Percentiles rank a stretch among this genome's conserved stretches.
phyloP scores from a whole-genome alignment of 73 alveolate genomes.

The Symbiodinium pilosum region DNA sequence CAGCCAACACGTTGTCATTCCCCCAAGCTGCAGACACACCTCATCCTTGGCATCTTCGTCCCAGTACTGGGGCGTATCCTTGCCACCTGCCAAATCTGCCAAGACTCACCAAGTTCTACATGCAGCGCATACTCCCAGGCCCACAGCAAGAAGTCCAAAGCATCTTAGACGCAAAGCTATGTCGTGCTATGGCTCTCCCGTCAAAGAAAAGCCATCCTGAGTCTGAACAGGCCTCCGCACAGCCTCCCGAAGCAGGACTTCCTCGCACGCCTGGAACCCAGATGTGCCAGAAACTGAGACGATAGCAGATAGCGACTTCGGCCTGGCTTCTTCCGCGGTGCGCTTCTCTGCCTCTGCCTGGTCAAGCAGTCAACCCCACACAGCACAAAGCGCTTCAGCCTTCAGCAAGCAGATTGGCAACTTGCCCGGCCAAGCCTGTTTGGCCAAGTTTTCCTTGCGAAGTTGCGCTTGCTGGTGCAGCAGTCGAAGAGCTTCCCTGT shows the following conservation, averaged over 20 bases:
- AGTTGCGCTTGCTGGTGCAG: neutral
- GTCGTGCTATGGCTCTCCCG: neutral
- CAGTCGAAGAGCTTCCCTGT: neutral
- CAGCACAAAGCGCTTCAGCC: neutral
- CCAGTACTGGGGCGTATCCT: neutral
- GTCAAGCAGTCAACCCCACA: neutral
- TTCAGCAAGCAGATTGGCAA: too few relatives aligned
- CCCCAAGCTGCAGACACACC: neutral
- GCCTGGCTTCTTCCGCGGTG: neutral
- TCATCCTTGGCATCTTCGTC: slow-evolving; percentile 6
- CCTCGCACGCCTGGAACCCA: neutral
- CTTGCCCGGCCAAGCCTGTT: too few relatives aligned
- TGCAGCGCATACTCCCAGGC: neutral
- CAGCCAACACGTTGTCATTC: too few relatives aligned
- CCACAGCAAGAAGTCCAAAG: neutral
- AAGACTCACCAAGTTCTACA: neutral
- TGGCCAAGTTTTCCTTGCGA: neutral
- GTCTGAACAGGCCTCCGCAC: neutral
- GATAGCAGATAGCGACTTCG: neutral
- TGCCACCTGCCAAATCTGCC: too few relatives aligned
- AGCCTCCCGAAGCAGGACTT: neutral
- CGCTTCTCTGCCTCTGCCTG: neutral
- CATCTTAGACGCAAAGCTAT: neutral
- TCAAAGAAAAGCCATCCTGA: too few relatives aligned
- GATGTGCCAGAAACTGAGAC: neutral